Percentiles rank a stretch among this genome's conserved stretches.
phyloP scores from a whole-genome alignment of 306 rosid genomes.

The Malus asiatica region DNA sequence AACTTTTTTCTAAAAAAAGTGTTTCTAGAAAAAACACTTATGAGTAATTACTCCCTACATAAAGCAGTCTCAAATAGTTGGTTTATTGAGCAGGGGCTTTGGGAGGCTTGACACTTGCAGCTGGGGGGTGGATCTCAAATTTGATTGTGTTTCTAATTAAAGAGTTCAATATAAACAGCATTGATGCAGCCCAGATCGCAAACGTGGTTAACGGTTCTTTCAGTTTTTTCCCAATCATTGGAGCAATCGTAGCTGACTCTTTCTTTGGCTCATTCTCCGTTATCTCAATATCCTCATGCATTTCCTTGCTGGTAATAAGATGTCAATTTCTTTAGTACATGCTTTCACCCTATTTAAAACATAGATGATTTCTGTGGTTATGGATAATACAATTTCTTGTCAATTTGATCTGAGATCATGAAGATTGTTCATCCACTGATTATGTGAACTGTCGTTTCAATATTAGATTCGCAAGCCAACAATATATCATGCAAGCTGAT shows the following conservation, averaged over 20 bases:
- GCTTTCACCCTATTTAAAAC: not conserved
- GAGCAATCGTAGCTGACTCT: slow-evolving; percentile 52
- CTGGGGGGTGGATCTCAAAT: slow-evolving; percentile 30
- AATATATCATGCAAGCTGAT: too few relatives aligned
- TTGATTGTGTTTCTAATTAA: slow-evolving; percentile 20
- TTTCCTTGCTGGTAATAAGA: slow-evolving; percentile 21
- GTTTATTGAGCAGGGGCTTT: slow-evolving; percentile 21
- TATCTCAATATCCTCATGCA: slow-evolving; percentile 14
- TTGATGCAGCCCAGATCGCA: slow-evolving; percentile 40
- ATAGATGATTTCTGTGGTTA: not conserved
- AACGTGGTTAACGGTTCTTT: slow-evolving; percentile 31
- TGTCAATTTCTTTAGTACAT: not conserved
- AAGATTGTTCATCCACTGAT: not conserved
- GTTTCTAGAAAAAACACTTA: too few relatives aligned
- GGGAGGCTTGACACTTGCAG: slow-evolving; percentile 25
- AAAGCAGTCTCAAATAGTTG: too few relatives aligned
- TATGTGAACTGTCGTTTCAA: not conserved
- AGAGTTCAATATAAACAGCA: slow-evolving; percentile 41
- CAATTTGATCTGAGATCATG: not conserved
- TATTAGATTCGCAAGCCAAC: not conserved
- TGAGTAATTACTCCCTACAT: too few relatives aligned
- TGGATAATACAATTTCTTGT: not conserved
- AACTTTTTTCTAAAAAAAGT: too few relatives aligned
- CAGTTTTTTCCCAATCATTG: slow-evolving; percentile 32
- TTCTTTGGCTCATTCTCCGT: slow-evolving; percentile 43